Base-by-base conservation (phyloP, 805 yeast genomes). In the Metschnikowia lochheadii region DNA sequence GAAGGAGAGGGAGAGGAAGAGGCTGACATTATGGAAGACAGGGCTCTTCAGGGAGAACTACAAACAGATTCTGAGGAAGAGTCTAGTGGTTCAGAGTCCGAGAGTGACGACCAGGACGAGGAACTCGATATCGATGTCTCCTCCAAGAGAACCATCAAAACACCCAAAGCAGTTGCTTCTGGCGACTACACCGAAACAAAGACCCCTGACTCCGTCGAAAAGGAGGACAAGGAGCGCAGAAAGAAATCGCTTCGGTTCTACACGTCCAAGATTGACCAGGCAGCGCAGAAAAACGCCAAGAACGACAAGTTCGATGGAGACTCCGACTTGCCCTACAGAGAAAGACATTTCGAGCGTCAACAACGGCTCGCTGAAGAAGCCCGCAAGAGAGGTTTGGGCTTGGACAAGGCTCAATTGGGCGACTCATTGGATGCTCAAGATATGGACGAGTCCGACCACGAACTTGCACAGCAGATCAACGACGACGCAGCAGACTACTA, bases 251-350 rank as follows among this genome's bases (percentile, higher is more conserved):
- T 94, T 61, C 84, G 98, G 53, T 94, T 94, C 82, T 94, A 94
- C 77, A 94, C 99, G 1, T 88, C 98, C 51, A 91, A 92, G 69
- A 91, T 94, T 67, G 97, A 90, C 66, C 96, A 91, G 70, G 85
- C 84, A 47, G 83, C 79, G 26, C 75, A 76, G 58, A 85, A 85
- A 66, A 44, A 49, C 43, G 79, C 80, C 53, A 73, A 70, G 40
- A 59, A 49, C 50, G 84, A 84, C 43, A 76, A 71, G 57, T 79
- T 73, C 54, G 76, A 81, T 41, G 99, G 98, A 60, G 99, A 92
- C 67, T 79, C 80, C 54, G 99, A 92, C 69, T 72, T 92, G 52
- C 97, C 98, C 15, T 92, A 94, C 68, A 83, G 81, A 59, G 98
- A 92, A 69, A 81, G 97, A 60, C 76, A 88, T 40, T 91, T 81